Percentiles rank a stretch among this genome's conserved stretches.
Conservation (phyloP, 306 rosid genomes). For the Dryas octopetala region DNA sequence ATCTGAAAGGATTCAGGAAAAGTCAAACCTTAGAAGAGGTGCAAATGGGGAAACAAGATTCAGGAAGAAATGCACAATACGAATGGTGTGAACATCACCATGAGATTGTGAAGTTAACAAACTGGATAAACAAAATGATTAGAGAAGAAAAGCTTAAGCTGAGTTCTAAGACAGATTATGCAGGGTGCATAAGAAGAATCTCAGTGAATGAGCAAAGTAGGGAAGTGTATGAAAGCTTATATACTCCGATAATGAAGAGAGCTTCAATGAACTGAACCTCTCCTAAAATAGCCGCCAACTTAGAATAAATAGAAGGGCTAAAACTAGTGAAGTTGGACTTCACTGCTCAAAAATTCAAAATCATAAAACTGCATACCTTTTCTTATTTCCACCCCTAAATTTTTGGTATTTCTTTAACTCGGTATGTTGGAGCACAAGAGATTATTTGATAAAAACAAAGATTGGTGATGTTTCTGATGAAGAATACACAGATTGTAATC, state of each 20-base stretch:
- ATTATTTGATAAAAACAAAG: too few species aligned
- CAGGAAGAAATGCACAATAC: neutral
- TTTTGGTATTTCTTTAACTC: too few species aligned
- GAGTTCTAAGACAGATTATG: neutral
- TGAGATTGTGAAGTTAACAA: neutral
- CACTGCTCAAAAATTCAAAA: neutral
- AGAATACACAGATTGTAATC: neutral
- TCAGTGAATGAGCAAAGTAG: neutral
- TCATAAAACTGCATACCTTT: neutral
- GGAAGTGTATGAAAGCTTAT: neutral
- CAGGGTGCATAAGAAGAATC: constrained; percentile 8
- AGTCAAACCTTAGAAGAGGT: neutral
- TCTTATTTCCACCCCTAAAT: too few species aligned
- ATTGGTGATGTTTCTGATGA: neutral
- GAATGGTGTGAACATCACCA: too few species aligned
- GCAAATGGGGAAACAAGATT: neutral
- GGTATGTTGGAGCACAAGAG: too few species aligned
- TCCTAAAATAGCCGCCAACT: constrained; percentile 2
- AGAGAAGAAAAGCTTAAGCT: neutral
- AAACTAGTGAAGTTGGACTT: neutral
- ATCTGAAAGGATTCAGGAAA: constrained; percentile 13
- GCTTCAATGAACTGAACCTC: neutral
- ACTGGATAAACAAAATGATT: neutral
- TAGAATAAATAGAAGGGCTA: neutral
- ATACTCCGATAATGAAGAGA: neutral